Evolutionary conservation across 139 green algal genomes (phyloP), one percentile per base, ranked within the genome.

Genomic region (Parachlorella kessleri): DNA sequence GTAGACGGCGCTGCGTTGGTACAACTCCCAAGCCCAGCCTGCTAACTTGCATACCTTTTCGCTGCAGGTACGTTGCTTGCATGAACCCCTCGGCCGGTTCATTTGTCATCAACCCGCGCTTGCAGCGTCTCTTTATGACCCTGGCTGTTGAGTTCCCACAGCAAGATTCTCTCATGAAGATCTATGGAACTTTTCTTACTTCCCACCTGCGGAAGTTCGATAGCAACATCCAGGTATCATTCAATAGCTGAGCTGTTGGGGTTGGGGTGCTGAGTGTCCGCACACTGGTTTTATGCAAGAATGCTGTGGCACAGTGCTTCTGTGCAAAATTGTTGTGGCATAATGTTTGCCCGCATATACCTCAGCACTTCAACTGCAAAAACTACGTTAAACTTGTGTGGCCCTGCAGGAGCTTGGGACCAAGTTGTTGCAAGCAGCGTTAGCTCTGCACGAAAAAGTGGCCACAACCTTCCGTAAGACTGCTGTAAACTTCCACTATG

Each of bases 111-210:
- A 96, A 98, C 88, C 94, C 94, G 24, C 88, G 94, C 48, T 87
- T 98, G 86, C 94, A 98, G 88, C 91, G 94, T 18, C 92, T 98
- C 26, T 98, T 98, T 91, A 94, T 96, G 86, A 97, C 94, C 10
- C 86, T 98, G 53, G 93, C 93, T 36, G 89, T 98, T 80, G 93
- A 95, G 80, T 96, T 96, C 84, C 94, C 94, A 2, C 89, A 91
- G 64, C 89, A 93, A 67, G 93, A 97, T 73, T 92, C 86, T 14
- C 86, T 97, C 9, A 96, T 97, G 93, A 91, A 90, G 83, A 97
- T 97, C 80, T 97, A 95, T 78, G 94, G 93, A 81, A 95, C 90
- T 53, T 96, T 97, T 83, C 83, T 97, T 32, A 81, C 77, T 41
- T 83, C 88, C 55, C 92, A 96, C 86, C 83, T 95, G 39, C 91